A percentile compares a stretch with the other conserved stretches of the same genome.
These are phyloP conservation scores for Asclepias syriaca DNA, from an alignment of 257 asterid genomes.

Conservation along the genomic window DNA sequence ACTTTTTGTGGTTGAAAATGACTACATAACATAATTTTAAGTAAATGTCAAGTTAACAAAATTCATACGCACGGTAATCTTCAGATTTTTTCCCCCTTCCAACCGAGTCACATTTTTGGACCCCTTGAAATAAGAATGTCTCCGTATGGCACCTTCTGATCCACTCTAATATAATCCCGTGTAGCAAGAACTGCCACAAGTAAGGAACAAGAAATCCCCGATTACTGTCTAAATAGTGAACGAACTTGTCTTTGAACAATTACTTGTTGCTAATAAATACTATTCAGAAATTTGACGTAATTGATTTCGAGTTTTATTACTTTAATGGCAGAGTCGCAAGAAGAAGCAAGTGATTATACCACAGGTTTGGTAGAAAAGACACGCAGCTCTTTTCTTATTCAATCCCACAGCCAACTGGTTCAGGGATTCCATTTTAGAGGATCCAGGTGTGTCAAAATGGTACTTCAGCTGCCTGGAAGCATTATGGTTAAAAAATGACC, in stretches of 20 bases:
- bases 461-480: conserved; percentile 74
- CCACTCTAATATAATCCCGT: conserved; percentile 46
- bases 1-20: not conserved
- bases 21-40: not conserved
- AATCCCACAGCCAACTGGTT: conserved; percentile 65
- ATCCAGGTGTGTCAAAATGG: conserved; percentile 81
- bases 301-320: not conserved
- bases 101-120: conserved; percentile 49
- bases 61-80: not conserved
- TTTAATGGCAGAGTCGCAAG: conserved; percentile 1
- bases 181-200: conserved; percentile 72
- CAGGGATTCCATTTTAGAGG: conserved; percentile 56
- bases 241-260: not conserved
- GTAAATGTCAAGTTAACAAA: not conserved
- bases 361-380: conserved; percentile 80
- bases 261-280: not conserved
- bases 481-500: conserved; percentile 3
- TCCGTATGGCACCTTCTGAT: conserved; percentile 65
- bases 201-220: not conserved
- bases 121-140: conserved; percentile 81
- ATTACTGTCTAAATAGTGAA: not conserved
- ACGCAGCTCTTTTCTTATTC: conserved; percentile 68
- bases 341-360: conserved; percentile 36
- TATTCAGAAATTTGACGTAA: not conserved
- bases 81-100: not conserved